phyloP scores from a whole-genome alignment of 306 rosid species.

The Fragaria iinumae region DNA sequence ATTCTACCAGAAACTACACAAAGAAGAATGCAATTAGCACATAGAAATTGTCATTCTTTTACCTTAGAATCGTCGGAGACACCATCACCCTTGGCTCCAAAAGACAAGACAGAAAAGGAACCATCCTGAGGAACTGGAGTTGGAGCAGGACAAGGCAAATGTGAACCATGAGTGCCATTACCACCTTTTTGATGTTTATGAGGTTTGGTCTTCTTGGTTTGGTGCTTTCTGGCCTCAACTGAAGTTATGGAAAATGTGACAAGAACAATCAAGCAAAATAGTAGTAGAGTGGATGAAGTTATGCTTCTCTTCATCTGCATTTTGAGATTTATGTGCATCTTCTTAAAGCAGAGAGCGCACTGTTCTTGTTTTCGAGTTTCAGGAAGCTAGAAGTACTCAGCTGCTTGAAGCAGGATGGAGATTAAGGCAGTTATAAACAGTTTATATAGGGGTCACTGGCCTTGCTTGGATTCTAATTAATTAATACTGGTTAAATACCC shows the following conservation, averaged over 20 bases:
- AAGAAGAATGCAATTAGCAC: slow-evolving; percentile 2
- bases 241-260: slow-evolving; percentile 36
- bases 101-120: slow-evolving; percentile 54
- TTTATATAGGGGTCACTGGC: slow-evolving; percentile 33
- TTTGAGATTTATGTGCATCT: background rate
- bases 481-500: background rate
- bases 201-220: slow-evolving; percentile 39
- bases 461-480: slow-evolving; percentile 18
- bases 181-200: slow-evolving; percentile 28
- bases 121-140: slow-evolving; percentile 40
- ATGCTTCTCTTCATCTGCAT: slow-evolving; percentile 42
- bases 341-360: background rate
- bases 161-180: too few species aligned
- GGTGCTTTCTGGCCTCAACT: slow-evolving; percentile 72
- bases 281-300: slow-evolving; percentile 30
- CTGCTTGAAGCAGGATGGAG: slow-evolving; percentile 22
- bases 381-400: slow-evolving; percentile 25
- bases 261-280: slow-evolving; percentile 34
- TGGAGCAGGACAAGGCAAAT: too few species aligned
- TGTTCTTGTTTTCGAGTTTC: slow-evolving; percentile 15
- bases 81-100: slow-evolving; percentile 84
- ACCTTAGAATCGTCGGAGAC: slow-evolving; percentile 82
- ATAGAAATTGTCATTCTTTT: background rate
- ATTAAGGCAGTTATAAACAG: slow-evolving; percentile 43
- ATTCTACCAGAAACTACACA: background rate